phyloP scores from a whole-genome alignment of 2,329 filamentous ascomycete genomes.

The Colletotrichum orchidophilum region DNA sequence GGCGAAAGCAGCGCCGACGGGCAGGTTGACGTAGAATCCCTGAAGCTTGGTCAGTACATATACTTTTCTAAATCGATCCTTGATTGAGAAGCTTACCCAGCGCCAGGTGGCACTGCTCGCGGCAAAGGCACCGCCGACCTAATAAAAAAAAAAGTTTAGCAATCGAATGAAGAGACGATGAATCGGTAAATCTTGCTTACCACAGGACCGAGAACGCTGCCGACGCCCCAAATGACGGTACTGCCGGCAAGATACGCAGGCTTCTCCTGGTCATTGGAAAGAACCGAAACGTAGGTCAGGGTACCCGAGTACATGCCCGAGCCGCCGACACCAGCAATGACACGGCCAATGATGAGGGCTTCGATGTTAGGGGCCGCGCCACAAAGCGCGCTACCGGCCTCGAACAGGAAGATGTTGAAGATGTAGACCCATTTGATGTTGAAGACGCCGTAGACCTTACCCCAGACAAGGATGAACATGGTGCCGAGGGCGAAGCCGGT shows the following conservation, averaged over 20 bases:
- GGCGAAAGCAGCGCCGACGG: constrained; percentile 49
- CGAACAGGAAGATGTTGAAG: constrained; percentile 38
- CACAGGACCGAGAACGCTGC: constrained; percentile 52
- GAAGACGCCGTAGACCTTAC: constrained; percentile 52
- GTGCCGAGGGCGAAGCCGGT: constrained; percentile 52
- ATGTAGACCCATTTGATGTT: constrained; percentile 53
- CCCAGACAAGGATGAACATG: constrained; percentile 46
- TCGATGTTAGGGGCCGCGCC: constrained; percentile 51
- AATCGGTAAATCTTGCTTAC: constrained; percentile 34
- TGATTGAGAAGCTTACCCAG: constrained; percentile 38
- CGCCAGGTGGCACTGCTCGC: constrained; percentile 50
- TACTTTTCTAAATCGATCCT: not conserved
- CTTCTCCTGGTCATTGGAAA: constrained; percentile 40
- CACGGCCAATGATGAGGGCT: constrained; percentile 56
- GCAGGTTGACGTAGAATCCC: constrained; percentile 63
- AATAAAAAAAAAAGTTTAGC: not conserved
- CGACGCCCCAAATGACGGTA: constrained; percentile 47
- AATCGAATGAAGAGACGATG: not conserved
- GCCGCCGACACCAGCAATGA: constrained; percentile 51
- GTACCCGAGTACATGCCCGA: constrained; percentile 48
- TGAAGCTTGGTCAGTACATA: not conserved
- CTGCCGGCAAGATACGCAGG: constrained; percentile 28
- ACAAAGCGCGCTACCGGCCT: constrained; percentile 45
- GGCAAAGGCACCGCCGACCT: constrained; percentile 50
- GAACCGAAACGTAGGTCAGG: constrained; percentile 39